Percentiles rank a stretch among this genome's conserved stretches.
These are phyloP conservation scores for Triticum urartu DNA, from an alignment of 176 grass and related monocot species.

Conservation along the genomic window DNA sequence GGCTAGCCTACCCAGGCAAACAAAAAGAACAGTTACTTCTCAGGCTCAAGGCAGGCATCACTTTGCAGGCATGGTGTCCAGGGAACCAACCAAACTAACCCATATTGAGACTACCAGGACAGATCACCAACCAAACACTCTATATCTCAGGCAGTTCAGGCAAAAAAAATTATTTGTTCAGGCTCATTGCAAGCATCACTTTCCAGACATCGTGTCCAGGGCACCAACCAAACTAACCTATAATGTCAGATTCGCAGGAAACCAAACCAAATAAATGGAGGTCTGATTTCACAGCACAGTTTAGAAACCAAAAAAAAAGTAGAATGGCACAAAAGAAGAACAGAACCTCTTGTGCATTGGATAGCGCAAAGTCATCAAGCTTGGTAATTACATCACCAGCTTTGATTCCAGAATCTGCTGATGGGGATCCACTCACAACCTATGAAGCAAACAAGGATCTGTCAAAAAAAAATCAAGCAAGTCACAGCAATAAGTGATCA, in stretches of 20 bases:
- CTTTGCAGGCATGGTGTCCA: neutral
- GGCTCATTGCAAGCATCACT: no score
- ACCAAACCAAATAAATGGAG: neutral
- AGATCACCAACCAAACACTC: no score
- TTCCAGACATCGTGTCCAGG: no score
- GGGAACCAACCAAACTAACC: neutral
- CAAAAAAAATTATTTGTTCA: no score
- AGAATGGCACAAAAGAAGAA: neutral
- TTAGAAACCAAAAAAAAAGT: neutral
- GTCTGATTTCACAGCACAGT: neutral
- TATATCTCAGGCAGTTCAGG: no score
- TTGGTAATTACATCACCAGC: neutral
- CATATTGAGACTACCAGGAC: no score
- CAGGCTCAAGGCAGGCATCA: no score
- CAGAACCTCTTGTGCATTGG: neutral
- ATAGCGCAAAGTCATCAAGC: neutral
- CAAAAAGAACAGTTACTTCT: no score
- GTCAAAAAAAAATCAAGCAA: neutral
- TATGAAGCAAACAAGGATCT: neutral
- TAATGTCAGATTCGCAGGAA: no score
- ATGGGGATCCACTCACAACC: slow-evolving; percentile 2
- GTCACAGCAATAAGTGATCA: neutral
- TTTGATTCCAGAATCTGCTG: neutral
- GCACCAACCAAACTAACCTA: no score
- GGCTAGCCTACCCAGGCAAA: no score